These are phyloP conservation scores for Dactylis glomerata DNA, from an alignment of 176 grass and related monocot genomes.

Conservation along the genomic window DNA sequence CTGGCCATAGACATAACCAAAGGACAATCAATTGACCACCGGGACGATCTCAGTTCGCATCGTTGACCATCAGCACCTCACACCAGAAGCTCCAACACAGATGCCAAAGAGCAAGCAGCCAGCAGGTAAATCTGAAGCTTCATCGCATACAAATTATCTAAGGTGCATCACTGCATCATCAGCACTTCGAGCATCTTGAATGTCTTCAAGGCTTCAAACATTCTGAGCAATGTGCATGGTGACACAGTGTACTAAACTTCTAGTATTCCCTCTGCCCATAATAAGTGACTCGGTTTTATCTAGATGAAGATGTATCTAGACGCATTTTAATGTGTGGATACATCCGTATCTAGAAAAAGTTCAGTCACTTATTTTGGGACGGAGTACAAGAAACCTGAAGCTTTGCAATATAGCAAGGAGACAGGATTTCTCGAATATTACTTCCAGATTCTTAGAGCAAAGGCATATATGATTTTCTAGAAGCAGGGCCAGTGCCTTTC, in stretches of 20 bases:
- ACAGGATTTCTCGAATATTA: background rate
- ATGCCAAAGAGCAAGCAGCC: background rate
- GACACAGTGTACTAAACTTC: background rate
- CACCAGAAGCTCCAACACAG: background rate
- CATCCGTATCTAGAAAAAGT: too few species aligned
- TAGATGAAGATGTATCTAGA: too few species aligned
- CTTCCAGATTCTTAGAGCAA: conserved; percentile 6
- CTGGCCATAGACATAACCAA: background rate
- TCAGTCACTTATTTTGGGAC: too few species aligned
- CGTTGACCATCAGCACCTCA: too few species aligned
- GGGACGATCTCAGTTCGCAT: background rate
- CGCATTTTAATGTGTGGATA: too few species aligned
- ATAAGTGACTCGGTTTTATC: too few species aligned
- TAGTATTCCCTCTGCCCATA: too few species aligned
- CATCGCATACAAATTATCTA: background rate
- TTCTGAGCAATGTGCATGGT: background rate
- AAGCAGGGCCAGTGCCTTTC: background rate
- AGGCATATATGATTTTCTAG: background rate
- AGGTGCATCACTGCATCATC: background rate
- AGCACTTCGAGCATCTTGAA: background rate
- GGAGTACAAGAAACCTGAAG: background rate
- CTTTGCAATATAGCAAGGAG: background rate
- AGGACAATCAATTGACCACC: background rate
- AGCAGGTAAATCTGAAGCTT: background rate
- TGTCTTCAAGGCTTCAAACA: background rate